Percentiles rank a stretch among this genome's conserved stretches.
Evolutionary conservation across 371 early-diverging fungal species (phyloP).

Genomic region (Syncephalastrum sp.): DNA sequence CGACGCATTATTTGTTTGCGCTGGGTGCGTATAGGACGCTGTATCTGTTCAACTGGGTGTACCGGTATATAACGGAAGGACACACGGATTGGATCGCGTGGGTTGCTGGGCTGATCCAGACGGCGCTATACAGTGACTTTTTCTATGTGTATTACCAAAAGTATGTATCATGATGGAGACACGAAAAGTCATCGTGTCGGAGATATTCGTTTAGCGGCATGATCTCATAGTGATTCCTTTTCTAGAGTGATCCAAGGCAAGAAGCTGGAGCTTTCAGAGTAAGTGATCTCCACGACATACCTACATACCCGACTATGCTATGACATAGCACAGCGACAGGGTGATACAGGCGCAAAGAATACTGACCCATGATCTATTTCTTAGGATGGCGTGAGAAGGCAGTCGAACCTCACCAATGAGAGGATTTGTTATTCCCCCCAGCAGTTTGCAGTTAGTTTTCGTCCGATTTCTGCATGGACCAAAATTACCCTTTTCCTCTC

Average conservation of each 20-base stretch:
- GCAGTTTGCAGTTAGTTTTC: too few relatives aligned
- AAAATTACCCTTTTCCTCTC: too few relatives aligned
- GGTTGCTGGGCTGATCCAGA: constrained; percentile 91
- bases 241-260: constrained; percentile 84
- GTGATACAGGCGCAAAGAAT: too few relatives aligned
- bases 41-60: constrained; percentile 98
- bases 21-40: constrained; percentile 96
- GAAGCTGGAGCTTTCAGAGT: constrained; percentile 73
- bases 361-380: too few relatives aligned
- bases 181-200: constrained; percentile 12
- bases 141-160: constrained; percentile 96
- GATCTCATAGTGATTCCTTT: not conserved
- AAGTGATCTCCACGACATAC: constrained; percentile 10
- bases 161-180: constrained; percentile 36
- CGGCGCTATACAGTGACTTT: constrained; percentile 96
- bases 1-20: constrained; percentile 97
- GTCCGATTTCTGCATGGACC: too few relatives aligned
- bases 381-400: too few relatives aligned
- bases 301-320: too few relatives aligned
- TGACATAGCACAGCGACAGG: too few relatives aligned
- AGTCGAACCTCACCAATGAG: too few relatives aligned
- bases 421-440: too few relatives aligned
- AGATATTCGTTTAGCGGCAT: not conserved
- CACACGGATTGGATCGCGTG: constrained; percentile 76
- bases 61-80: constrained; percentile 78